phyloP scores from a whole-genome alignment of 805 yeast genomes.

The Metschnikowia colocasiae region DNA sequence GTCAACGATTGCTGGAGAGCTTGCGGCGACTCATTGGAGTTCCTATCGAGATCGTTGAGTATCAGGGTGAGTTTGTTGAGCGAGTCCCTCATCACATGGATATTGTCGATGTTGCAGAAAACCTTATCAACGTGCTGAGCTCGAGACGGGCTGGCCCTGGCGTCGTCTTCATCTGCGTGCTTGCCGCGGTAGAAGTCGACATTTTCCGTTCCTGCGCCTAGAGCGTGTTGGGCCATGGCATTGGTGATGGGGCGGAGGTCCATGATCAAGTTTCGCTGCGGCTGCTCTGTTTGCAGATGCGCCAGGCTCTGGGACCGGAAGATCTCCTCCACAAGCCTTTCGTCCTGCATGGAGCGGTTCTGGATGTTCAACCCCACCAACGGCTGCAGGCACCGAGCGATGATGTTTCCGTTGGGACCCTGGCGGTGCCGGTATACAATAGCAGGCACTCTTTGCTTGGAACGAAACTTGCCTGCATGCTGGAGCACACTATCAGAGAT shows the following conservation, averaged over 20 bases:
- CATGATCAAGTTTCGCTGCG: slow-evolving; percentile 61
- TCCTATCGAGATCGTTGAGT: slow-evolving; percentile 64
- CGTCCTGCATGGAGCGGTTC: slow-evolving; percentile 87
- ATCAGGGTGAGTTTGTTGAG: slow-evolving; percentile 58
- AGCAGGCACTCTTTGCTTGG: slow-evolving; percentile 81
- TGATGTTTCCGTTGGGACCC: slow-evolving; percentile 62
- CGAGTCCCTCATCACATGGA: slow-evolving; percentile 92
- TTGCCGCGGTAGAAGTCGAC: slow-evolving; percentile 73
- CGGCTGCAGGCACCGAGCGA: slow-evolving; percentile 90
- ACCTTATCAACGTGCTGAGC: slow-evolving; percentile 54
- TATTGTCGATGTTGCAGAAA: slow-evolving; percentile 88
- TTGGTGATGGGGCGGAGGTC: slow-evolving; percentile 92
- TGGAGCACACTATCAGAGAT: slow-evolving; percentile 78
- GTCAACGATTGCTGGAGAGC: slow-evolving; percentile 48
- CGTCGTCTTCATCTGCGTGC: slow-evolving; percentile 6
- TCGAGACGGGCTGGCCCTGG: slow-evolving; percentile 7
- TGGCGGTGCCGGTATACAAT: slow-evolving; percentile 66
- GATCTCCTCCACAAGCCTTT: slow-evolving; percentile 69
- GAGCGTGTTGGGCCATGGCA: slow-evolving; percentile 93
- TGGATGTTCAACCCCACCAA: slow-evolving; percentile 80
- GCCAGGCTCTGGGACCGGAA: slow-evolving; percentile 53
- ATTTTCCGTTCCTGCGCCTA: slow-evolving; percentile 97
- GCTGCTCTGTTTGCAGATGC: slow-evolving; percentile 21
- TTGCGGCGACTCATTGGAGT: slow-evolving; percentile 32
- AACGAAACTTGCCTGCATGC: slow-evolving; percentile 82